Base-by-base conservation (phyloP, 2,329 filamentous ascomycete genomes). In the Neonectria punicea region DNA sequence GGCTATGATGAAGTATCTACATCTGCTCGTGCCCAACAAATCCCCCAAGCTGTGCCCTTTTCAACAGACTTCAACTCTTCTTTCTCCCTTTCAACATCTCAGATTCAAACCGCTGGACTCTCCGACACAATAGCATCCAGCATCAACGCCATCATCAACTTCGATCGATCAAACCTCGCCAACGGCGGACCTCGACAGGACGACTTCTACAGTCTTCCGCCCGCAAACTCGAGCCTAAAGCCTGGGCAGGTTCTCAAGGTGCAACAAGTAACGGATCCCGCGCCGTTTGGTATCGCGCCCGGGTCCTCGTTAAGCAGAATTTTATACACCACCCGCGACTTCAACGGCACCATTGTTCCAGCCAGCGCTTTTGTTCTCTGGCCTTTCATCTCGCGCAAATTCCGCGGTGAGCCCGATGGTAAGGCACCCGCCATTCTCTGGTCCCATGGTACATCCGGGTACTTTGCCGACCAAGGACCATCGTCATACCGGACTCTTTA, bases 381-480 rank as follows among this genome's bases (percentile, higher is more conserved):
- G 68, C 67, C 68, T 3, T 70, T 49, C 9, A 28, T 57, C 2
- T 59, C 67, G 0, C 58, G 59, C 0, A 51, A 36, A 7, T 57
- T 68, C 2, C 16, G 2, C 5, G 34, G 61, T 2, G 16, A 36
- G 3, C 1, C 3, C 3, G 10, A 34, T 7, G 16, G 5, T 0
- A 61, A 49, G 18, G 68, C 66, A 0, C 77, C 76, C 0, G 67
- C 77, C 6, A 74, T 84, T 1, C 71, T 80, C 10, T 84, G 81
- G 81, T 74, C 79, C 0, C 83, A 85, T 63, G 82, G 82, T 1
- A 84, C 82, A 1, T 79, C 79, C 3, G 83, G 82, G 0, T 75
- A 78, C 55, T 80, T 78, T 22, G 69, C 75, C 3, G 69, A 77
- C 4, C 73, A 72, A 10, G 79, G 78, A 0, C 83, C 83, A 2